Evolutionary conservation across 2,329 filamentous ascomycete species (phyloP), one percentile per base, ranked within the genome.

Genomic region (Metarhizium album): DNA sequence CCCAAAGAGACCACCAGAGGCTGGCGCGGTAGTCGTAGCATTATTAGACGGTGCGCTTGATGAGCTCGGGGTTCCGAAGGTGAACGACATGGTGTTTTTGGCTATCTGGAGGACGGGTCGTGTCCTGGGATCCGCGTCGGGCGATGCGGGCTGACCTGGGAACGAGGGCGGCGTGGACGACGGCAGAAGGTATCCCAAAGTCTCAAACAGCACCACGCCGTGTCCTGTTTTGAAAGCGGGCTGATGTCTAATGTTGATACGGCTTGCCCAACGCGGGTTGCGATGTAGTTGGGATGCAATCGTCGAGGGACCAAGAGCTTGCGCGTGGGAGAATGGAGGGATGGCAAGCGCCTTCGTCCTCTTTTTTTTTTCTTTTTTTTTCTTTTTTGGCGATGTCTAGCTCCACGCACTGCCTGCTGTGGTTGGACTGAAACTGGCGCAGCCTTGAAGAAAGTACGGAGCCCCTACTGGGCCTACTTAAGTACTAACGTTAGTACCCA

Each of bases 1-100:
- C 43, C 71, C 71, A 58, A 77, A 76, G 8, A 75, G 57, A 20
- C 63, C 59, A 14, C 67, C 67, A 5, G 67, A 58, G 46, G 73
- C 67, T 20, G 68, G 69, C 51, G 70, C 68, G 59, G 68, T 62
- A 22, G 60, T 64, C 9, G 63, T 64, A 7, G 64, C 53, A 51
- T 60, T 67, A 54, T 59, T 60, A 47, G 60, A 55, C 18, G 64
- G 55, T 47, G 62, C 65, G 57, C 60, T 55, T 54, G 66, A 67
- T 35, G 65, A 62, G 64, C 59, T 56, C 52, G 59, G 53, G 50
- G 61, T 57, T 54, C 64, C 62, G 58, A 73, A 72, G 52, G 33
- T 66, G 63, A 73, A 72, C 37, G 67, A 61, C 69, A 72, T 73
- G 53, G 51, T 60, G 54, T 14, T 42, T 29, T 49, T 48, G n/a